A percentile compares a stretch with the other conserved stretches of the same genome.
phyloP scores from a whole-genome alignment of 352 stramenopile genomes.

The Phytopythium sindhum region DNA sequence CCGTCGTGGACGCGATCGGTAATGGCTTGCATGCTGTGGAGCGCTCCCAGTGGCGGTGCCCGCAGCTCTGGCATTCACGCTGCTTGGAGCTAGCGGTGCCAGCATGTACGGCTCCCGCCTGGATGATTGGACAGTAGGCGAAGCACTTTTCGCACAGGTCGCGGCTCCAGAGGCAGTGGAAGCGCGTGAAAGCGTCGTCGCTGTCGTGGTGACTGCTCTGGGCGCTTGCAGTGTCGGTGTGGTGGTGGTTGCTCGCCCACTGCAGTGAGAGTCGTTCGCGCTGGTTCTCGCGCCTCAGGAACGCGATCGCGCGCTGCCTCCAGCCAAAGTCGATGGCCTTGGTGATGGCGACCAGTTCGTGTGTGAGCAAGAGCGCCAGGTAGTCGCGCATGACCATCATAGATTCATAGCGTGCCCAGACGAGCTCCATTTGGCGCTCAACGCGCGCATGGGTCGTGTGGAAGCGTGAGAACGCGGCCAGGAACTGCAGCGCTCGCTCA shows the following conservation, averaged over 20 bases:
- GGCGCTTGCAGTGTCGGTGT: not conserved
- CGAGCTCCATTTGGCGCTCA: slow-evolving; percentile 16
- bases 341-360: slow-evolving; percentile 22
- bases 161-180: slow-evolving; percentile 39
- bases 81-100: not conserved
- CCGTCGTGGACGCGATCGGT: not conserved
- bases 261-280: slow-evolving; percentile 11
- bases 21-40: slow-evolving; percentile 22
- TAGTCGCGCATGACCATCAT: slow-evolving; percentile 32
- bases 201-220: not conserved
- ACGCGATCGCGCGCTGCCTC: slow-evolving; percentile 20
- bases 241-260: not conserved
- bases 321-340: slow-evolving; percentile 8
- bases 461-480: slow-evolving; percentile 28
- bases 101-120: not conserved
- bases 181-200: slow-evolving; percentile 27
- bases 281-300: slow-evolving; percentile 17
- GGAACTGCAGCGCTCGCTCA: slow-evolving; percentile 24
- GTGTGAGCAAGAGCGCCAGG: slow-evolving; percentile 25
- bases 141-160: slow-evolving; percentile 51
- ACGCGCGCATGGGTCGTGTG: slow-evolving; percentile 27
- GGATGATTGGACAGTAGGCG: slow-evolving; percentile 8
- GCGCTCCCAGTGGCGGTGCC: slow-evolving; percentile 25
- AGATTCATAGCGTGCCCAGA: slow-evolving; percentile 31
- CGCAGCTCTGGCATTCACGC: slow-evolving; percentile 25